phyloP scores from a whole-genome alignment of 768 basidiomycete genomes.

The Russula compacta region DNA sequence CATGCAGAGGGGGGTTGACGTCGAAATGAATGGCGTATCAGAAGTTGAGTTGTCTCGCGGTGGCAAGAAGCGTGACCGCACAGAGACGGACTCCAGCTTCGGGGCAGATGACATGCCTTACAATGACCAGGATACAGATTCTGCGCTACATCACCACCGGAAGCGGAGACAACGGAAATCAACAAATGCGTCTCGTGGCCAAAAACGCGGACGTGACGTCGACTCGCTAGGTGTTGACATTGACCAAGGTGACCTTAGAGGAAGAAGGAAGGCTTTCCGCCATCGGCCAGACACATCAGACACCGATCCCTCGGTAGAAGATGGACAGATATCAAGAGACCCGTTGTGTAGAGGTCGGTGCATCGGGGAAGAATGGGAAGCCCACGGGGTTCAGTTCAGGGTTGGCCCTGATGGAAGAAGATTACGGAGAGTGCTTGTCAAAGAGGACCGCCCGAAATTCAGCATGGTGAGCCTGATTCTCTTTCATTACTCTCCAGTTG shows the following conservation, averaged over 20 bases:
- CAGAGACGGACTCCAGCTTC: constrained; percentile 63
- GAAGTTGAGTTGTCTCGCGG: constrained; percentile 24
- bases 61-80: constrained; percentile 71
- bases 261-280: constrained; percentile 32
- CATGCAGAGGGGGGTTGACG: constrained; percentile 19
- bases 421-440: constrained; percentile 61
- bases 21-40: constrained; percentile 39
- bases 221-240: constrained; percentile 29
- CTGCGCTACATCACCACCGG: constrained; percentile 37
- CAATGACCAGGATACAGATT: constrained; percentile 30
- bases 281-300: constrained; percentile 46
- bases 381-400: constrained; percentile 60
- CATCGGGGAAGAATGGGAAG: constrained; percentile 73
- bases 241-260: constrained; percentile 34
- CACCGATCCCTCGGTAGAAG: constrained; percentile 40
- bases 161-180: constrained; percentile 49
- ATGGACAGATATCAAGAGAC: constrained; percentile 38
- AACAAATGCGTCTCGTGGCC: constrained; percentile 41
- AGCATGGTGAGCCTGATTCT: constrained; percentile 57
- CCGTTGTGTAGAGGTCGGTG: constrained; percentile 46
- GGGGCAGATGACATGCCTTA: constrained; percentile 45
- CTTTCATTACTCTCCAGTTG: not conserved
- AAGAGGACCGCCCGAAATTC: constrained; percentile 60
- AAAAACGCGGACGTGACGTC: constrained; percentile 57
- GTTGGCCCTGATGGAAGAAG: constrained; percentile 62